These are phyloP conservation scores for Meredithiella fracta DNA, from an alignment of 2,329 filamentous ascomycete genomes.

Conservation along the genomic window DNA sequence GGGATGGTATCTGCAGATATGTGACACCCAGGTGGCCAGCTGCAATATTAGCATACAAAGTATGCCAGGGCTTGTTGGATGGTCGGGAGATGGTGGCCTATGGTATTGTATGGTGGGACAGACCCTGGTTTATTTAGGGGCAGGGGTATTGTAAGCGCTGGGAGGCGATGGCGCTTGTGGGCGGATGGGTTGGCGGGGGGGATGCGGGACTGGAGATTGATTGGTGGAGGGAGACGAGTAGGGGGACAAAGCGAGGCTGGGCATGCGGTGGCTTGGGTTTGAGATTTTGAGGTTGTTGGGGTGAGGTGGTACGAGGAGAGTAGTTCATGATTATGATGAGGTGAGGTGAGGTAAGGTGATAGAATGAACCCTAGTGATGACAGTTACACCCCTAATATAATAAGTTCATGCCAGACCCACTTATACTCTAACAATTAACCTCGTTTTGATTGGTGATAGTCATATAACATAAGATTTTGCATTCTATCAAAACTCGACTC, in stretches of 20 bases:
- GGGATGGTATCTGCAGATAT: too few relatives aligned
- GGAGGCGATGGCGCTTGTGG: background rate
- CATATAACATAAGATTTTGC: background rate
- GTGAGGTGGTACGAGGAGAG: background rate
- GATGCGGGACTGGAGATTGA: too few relatives aligned
- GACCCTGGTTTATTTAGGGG: too few relatives aligned
- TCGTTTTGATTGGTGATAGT: background rate
- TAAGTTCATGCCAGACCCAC: background rate
- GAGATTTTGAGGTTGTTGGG: background rate
- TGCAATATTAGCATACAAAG: too few relatives aligned
- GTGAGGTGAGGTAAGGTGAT: background rate
- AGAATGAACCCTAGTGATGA: background rate
- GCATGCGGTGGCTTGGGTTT: background rate
- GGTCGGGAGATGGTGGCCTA: too few relatives aligned
- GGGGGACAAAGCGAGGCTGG: background rate
- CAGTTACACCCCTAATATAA: background rate
- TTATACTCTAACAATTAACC: background rate
- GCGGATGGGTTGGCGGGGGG: too few relatives aligned
- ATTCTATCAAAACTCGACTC: too few relatives aligned
- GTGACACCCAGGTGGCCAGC: too few relatives aligned
- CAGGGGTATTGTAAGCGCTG: background rate
- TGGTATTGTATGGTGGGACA: too few relatives aligned
- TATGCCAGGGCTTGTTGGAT: too few relatives aligned
- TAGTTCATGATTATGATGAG: background rate
- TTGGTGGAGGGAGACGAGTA: too few relatives aligned